These are phyloP conservation scores for Cornus controversa DNA, from an alignment of 148 eudicot genomes.

Conservation along the genomic window DNA sequence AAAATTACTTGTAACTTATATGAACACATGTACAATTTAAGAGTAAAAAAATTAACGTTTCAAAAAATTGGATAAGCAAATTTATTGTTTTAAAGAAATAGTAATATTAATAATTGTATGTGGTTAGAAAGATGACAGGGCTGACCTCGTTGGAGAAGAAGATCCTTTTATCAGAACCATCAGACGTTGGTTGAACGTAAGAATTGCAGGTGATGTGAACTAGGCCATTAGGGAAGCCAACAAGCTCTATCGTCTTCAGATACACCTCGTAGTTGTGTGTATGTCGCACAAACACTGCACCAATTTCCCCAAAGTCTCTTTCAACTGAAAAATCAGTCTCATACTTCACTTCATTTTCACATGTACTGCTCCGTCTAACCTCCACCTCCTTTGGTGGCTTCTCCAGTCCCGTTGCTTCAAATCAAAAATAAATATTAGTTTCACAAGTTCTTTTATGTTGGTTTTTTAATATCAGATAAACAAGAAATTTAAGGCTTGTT, in stretches of 20 bases:
- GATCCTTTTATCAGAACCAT: slow-evolving; percentile 22
- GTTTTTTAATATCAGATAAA: too few species aligned
- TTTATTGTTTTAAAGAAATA: too few species aligned
- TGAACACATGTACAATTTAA: too few species aligned
- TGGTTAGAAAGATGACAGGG: too few species aligned
- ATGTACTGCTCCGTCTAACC: slow-evolving; percentile 2
- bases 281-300: slow-evolving; percentile 31
- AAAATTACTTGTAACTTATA: too few species aligned
- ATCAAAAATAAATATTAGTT: too few species aligned
- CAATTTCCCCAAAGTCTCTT: slow-evolving; percentile 33
- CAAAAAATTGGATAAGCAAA: too few species aligned
- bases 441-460: too few species aligned
- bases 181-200: slow-evolving; percentile 31
- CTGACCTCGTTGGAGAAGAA: slow-evolving; percentile 43
- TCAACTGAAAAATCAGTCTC: slow-evolving; percentile 32
- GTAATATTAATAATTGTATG: too few species aligned
- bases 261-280: slow-evolving; percentile 39
- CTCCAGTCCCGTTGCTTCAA: slow-evolving; percentile 24
- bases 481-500: too few species aligned
- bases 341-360: slow-evolving; percentile 19
- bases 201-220: slow-evolving; percentile 30
- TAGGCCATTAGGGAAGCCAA: slow-evolving; percentile 23
- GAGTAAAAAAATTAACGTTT: too few species aligned
- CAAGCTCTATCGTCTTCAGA: slow-evolving; percentile 21
- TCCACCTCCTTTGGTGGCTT: slow-evolving; percentile 25